Evolutionary conservation across 805 yeast species (phyloP).

Genomic region (Teunomyces barrocoloradensis): DNA sequence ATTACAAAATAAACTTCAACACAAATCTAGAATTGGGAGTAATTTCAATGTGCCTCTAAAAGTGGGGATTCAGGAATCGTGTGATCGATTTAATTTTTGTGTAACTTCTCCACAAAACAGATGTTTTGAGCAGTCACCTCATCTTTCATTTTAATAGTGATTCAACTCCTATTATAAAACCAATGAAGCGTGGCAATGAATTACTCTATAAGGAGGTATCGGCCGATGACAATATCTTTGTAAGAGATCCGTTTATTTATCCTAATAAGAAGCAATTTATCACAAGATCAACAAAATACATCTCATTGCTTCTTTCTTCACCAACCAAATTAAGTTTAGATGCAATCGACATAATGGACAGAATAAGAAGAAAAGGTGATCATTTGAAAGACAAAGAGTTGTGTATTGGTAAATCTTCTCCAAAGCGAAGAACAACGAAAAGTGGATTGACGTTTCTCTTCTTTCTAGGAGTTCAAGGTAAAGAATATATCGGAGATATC

Average conservation of each 20-base stretch:
- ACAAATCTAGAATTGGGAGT: too few species aligned
- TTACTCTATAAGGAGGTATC: not conserved
- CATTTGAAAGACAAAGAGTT: not conserved
- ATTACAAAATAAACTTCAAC: too few species aligned
- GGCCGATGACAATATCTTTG: not conserved
- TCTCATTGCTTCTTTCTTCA: not conserved
- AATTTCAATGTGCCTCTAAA: too few species aligned
- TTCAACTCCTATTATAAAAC: not conserved
- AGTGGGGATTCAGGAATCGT: too few species aligned
- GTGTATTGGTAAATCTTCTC: not conserved
- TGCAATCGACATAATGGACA: not conserved
- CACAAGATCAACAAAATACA: not conserved
- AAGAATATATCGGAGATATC: constrained; percentile 22
- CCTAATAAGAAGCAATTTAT: not conserved
- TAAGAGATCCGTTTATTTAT: not conserved
- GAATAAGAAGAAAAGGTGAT: not conserved
- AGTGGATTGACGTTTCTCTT: constrained; percentile 8
- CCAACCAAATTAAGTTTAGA: not conserved
- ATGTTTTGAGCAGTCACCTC: not conserved
- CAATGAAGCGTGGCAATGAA: not conserved
- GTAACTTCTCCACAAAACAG: not conserved
- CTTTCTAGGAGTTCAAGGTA: constrained; percentile 33
- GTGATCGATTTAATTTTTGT: not conserved
- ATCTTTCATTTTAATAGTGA: not conserved
- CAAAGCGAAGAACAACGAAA: not conserved